Base-by-base conservation (phyloP, 2,329 filamentous ascomycete species). In the Venturia nashicola region DNA sequence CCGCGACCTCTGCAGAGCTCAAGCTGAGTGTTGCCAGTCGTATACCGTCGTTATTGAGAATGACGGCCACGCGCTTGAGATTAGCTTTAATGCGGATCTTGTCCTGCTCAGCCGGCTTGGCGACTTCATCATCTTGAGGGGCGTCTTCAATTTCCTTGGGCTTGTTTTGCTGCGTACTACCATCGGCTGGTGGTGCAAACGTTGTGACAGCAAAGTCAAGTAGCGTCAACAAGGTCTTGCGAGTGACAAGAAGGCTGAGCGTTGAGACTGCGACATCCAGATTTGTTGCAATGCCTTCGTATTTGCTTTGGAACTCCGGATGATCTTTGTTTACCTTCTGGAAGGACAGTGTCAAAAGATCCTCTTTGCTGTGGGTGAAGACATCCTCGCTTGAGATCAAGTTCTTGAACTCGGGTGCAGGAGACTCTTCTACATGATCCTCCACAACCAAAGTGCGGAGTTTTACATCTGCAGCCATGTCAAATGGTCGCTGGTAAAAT, bases 21-120 rank as follows among this genome's bases (percentile, higher is more conserved):
- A 99, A 85, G 63, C 91, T 94, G 20, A 99, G 77, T 0, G 94
- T 99, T 36, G 94, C 94, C 36, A 99, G 82, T 34, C 94, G 86
- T 65, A 97, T 95, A 0, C 94, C 94, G 72, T 99, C 95, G 68
- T 99, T 97, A 73, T 99, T 99, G 64, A 99, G 80, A 67, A 99
- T 93, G 36, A 99, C 81, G 2, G 90, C 86, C 67, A 99, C 96
- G 77, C 89, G 93, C 77, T 96, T 95, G 66, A 99, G 78, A 66
- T 97, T 88, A 51, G 95, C 87, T 75, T 96, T 96, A 74, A 99
- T 93, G 32, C 91, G 86, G 68, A 99, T 94, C 67, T 94, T 95
- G 64, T 89, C 78, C 16, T 74, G 65, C 9, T 68, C 63, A 61
- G 74, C 69, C 5, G 77, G 68, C 3, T 68, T 62, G 65, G 51